Evolutionary conservation across 2,329 filamentous ascomycete genomes (phyloP).

Genomic region (Cadophora malorum): DNA sequence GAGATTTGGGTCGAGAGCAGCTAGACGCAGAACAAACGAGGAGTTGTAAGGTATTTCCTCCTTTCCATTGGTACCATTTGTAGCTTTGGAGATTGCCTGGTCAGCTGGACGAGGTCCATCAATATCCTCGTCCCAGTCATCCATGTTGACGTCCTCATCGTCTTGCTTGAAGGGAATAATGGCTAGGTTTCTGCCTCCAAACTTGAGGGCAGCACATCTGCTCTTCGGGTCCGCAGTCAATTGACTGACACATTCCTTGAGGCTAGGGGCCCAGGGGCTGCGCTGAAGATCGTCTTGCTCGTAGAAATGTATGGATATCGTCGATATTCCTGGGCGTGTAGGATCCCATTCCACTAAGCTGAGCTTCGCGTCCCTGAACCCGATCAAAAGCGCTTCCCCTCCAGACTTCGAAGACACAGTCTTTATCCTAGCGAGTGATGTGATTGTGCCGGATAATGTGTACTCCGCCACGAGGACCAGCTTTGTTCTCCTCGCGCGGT

Average conservation of each 20-base stretch:
- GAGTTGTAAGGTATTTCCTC: conserved; percentile 77
- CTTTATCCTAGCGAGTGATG: conserved; percentile 80
- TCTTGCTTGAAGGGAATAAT: conserved; percentile 90
- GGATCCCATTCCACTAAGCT: conserved; percentile 95
- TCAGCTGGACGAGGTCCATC: conserved; percentile 70
- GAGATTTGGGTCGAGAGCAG: conserved; percentile 84
- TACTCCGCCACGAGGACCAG: conserved; percentile 87
- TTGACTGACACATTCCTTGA: conserved; percentile 79
- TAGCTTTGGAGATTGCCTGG: conserved; percentile 45
- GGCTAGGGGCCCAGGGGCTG: conserved; percentile 79
- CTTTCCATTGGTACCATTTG: conserved; percentile 38
- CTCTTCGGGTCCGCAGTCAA: conserved; percentile 89
- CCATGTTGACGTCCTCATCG: conserved; percentile 88
- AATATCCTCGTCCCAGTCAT: conserved; percentile 85
- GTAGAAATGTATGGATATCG: conserved; percentile 96
- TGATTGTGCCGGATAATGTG: conserved; percentile 81
- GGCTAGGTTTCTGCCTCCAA: conserved; percentile 85
- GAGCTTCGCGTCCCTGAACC: conserved; percentile 90
- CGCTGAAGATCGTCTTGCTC: conserved; percentile 89
- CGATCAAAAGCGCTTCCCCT: conserved; percentile 82
- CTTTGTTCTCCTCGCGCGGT: conserved; percentile 73
- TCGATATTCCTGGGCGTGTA: conserved; percentile 77
- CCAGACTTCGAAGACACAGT: conserved; percentile 75
- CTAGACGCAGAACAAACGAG: conserved; percentile 92
- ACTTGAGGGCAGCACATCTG: conserved; percentile 92